Evolutionary conservation across 768 basidiomycete genomes (phyloP).

Genomic region (Russula sp.): DNA sequence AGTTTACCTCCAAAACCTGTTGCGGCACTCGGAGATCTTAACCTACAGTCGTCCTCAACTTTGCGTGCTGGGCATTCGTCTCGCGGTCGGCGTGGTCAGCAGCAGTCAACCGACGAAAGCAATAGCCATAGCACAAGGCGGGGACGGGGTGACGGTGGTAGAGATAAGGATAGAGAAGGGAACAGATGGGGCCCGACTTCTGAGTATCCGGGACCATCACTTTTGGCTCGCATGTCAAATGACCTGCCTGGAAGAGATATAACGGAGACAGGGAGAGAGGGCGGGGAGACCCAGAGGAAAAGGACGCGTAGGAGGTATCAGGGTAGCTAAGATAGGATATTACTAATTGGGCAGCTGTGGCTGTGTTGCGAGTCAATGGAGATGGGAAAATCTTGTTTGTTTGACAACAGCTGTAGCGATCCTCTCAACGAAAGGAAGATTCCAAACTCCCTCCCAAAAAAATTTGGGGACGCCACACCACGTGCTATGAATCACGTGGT

Average conservation of each 20-base stretch:
- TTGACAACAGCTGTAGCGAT: too few relatives aligned
- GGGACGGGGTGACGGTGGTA: conserved; percentile 4
- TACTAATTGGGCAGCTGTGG: conserved; percentile 3
- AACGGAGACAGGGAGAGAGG: conserved; percentile 8
- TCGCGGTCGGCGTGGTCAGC: conserved; percentile 18
- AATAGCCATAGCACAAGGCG: conserved; percentile 4
- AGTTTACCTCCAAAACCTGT: conserved; percentile 25
- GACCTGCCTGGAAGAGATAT: conserved; percentile 3
- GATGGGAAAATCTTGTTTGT: conserved; percentile 8
- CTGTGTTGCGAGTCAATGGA: neutral
- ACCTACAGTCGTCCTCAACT: conserved; percentile 9
- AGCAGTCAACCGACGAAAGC: conserved; percentile 10
- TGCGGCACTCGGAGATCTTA: conserved; percentile 22
- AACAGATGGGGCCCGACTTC: conserved; percentile 13
- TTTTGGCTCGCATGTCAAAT: conserved; percentile 22
- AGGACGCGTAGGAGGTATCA: conserved; percentile 23
- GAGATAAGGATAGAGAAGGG: conserved; percentile 15
- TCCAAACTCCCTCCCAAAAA: too few relatives aligned
- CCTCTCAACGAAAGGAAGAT: too few relatives aligned
- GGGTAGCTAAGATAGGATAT: conserved; percentile 8
- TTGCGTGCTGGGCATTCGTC: conserved; percentile 11
- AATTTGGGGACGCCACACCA: too few relatives aligned
- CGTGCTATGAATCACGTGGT: too few relatives aligned
- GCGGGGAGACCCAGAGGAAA: conserved; percentile 16
- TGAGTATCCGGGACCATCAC: conserved; percentile 19